Base-by-base conservation (phyloP, 2,329 filamentous ascomycete genomes). In the Neofusicoccum ribis region DNA sequence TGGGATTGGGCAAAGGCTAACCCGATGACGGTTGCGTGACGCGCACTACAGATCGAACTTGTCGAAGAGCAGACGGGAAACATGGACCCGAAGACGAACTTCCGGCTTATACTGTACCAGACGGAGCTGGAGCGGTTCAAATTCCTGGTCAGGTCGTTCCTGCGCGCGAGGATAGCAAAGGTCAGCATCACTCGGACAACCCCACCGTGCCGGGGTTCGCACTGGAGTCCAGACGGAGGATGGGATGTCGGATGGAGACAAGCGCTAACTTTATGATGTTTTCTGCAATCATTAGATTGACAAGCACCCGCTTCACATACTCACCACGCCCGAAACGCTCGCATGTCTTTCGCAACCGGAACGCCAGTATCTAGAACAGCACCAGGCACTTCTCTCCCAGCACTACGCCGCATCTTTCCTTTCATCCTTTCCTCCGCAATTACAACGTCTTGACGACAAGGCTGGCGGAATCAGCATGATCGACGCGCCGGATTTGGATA, bases 101-200 rank as follows among this genome's bases (percentile, higher is more conserved):
- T 99, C 77, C 88, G 88, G 67, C 88, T 98, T 73, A 97, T 97
- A 56, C 90, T 99, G 68, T 89, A 97, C 63, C 95, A 99, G 82
- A 98, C 96, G 6, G 95, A 99, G 80, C 86, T 99, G 63, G 93
- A 97, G 77, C 85, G 95, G 51, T 96, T 91, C 79, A 97, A 97
- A 80, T 99, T 93, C 74, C 84, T 99, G 23, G 86, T 98, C 17
- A 86, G 95, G 67, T 90, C 91, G 69, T 90, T 94, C 69, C 79
- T 99, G 64, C 86, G 96, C 62, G 89, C 91, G 9, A 85, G 95
- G n/a, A 88, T 98, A 65, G 88, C 91, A 63, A 98, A 99, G 85
- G 91, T 92, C 20, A 5, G 59, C 27, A 31, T 31, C 27, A 5
- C 27, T 31, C 27, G 27, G 27, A 5, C 27, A 31, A 31, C 27